Conservation (phyloP, 202 grass and related monocot species). For the Brachypodium distachyon region DNA sequence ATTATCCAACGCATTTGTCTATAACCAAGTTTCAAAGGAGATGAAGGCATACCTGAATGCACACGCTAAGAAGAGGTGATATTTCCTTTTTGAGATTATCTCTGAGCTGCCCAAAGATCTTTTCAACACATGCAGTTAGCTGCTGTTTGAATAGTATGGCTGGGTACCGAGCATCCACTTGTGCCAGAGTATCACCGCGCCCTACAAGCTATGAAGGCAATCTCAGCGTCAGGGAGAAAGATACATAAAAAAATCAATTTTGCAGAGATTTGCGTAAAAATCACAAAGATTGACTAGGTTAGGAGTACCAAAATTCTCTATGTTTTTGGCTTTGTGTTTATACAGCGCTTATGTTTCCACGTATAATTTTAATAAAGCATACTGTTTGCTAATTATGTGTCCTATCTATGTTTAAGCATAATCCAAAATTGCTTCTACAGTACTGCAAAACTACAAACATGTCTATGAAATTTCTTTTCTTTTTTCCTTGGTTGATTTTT, state of each 20-base stretch:
- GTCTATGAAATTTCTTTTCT: not conserved
- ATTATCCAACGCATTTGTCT: not conserved
- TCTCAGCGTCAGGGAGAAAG: slow-evolving; percentile 47
- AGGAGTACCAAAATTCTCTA: not conserved
- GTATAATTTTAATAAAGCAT: not conserved
- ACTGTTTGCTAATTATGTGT: not conserved
- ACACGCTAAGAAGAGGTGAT: slow-evolving; percentile 73
- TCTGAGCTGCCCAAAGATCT: slow-evolving; percentile 91
- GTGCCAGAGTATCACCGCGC: slow-evolving; percentile 52
- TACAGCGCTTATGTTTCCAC: not conserved
- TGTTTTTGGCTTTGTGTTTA: not conserved
- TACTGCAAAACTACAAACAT: not conserved
- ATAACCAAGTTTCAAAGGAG: not conserved
- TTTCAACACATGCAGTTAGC: slow-evolving; percentile 85
- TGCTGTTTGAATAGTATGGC: slow-evolving; percentile 98
- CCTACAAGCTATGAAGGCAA: slow-evolving; percentile 65
- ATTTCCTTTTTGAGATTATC: slow-evolving; percentile 99
- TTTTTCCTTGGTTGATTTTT: not conserved
- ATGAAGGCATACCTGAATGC: slow-evolving; percentile 74
- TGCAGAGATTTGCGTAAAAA: not conserved
- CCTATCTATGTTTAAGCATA: not conserved
- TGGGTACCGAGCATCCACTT: slow-evolving; percentile 88
- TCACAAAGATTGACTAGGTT: not conserved
- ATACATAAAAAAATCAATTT: not conserved
- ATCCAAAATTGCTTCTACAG: not conserved